These are phyloP conservation scores for Sanghuangporus sanghuang DNA, from an alignment of 1,284 basidiomycete genomes.

Conservation along the genomic window DNA sequence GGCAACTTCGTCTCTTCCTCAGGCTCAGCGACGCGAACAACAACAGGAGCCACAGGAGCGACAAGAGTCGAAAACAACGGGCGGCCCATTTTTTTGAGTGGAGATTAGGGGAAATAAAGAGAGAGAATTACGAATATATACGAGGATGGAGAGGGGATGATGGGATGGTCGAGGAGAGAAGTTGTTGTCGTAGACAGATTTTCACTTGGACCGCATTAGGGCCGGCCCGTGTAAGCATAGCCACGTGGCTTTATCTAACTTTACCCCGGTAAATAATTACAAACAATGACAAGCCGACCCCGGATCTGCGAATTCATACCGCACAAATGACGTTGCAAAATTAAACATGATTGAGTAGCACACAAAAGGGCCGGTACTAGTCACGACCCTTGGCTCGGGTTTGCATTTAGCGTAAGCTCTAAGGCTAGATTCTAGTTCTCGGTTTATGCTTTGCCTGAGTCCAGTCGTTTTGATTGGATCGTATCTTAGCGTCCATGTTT, in stretches of 20 bases:
- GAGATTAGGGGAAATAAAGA: not conserved
- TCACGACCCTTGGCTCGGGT: too few species aligned
- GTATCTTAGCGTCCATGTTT: too few species aligned
- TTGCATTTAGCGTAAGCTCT: too few species aligned
- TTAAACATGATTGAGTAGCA: too few species aligned
- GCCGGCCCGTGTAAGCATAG: not conserved
- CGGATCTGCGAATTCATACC: too few species aligned
- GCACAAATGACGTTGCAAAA: too few species aligned
- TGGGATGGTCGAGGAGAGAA: not conserved
- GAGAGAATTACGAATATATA: conserved; percentile 8
- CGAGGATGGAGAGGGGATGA: not conserved
- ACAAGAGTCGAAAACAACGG: conserved; percentile 49
- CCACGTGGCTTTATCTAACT: not conserved
- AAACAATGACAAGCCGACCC: not conserved
- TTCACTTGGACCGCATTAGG: conserved; percentile 9
- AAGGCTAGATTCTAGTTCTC: too few species aligned
- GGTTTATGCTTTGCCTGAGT: too few species aligned
- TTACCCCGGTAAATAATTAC: not conserved
- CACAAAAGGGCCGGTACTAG: too few species aligned
- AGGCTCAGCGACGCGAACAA: conserved; percentile 33
- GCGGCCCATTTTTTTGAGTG: conserved; percentile 49
- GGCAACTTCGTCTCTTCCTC: conserved; percentile 34
- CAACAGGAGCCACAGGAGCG: conserved; percentile 34
- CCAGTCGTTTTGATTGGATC: too few species aligned
- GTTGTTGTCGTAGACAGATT: conserved; percentile 6